A percentile compares a stretch with the other conserved stretches of the same genome.
Evolutionary conservation across 2,329 filamentous ascomycete genomes (phyloP).

Genomic region (Amylocarpus encephaloides): DNA sequence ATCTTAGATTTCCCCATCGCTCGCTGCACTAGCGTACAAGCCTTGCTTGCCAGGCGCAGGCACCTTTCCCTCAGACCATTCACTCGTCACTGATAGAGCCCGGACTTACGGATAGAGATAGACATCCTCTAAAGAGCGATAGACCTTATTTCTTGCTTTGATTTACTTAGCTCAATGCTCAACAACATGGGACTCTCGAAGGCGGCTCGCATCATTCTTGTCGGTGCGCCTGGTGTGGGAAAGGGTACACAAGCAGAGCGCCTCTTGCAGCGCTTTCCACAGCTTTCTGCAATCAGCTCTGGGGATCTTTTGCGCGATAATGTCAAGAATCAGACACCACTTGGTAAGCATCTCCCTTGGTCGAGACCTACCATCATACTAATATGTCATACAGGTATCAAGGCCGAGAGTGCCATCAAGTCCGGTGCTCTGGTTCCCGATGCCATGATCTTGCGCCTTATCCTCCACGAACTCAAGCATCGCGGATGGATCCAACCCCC

Average conservation of each 20-base stretch:
- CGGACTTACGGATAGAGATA: conserved; percentile 12
- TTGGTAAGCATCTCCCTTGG: conserved; percentile 53
- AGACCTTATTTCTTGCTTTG: background rate
- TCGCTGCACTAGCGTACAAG: conserved; percentile 8
- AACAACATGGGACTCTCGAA: conserved; percentile 50
- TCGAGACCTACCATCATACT: background rate
- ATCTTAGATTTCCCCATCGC: conserved; percentile 14
- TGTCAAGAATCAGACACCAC: conserved; percentile 79
- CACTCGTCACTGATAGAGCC: background rate
- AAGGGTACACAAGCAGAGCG: conserved; percentile 95
- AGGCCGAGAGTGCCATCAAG: conserved; percentile 85
- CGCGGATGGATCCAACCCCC: conserved; percentile 70
- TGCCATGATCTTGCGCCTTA: conserved; percentile 83
- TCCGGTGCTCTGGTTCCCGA: conserved; percentile 86
- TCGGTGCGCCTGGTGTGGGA: conserved; percentile 85
- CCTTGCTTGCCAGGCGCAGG: conserved; percentile 21
- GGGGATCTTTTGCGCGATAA: conserved; percentile 88
- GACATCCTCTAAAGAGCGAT: background rate
- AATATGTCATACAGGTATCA: conserved; percentile 56
- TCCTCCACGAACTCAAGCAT: conserved; percentile 78
- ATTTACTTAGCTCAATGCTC: background rate
- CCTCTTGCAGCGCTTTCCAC: conserved; percentile 77
- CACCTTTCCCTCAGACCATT: conserved; percentile 1
- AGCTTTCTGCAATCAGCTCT: conserved; percentile 86
- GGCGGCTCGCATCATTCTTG: conserved; percentile 87